phyloP scores from a whole-genome alignment of 345 rosid genomes.

The Murraya paniculata region DNA sequence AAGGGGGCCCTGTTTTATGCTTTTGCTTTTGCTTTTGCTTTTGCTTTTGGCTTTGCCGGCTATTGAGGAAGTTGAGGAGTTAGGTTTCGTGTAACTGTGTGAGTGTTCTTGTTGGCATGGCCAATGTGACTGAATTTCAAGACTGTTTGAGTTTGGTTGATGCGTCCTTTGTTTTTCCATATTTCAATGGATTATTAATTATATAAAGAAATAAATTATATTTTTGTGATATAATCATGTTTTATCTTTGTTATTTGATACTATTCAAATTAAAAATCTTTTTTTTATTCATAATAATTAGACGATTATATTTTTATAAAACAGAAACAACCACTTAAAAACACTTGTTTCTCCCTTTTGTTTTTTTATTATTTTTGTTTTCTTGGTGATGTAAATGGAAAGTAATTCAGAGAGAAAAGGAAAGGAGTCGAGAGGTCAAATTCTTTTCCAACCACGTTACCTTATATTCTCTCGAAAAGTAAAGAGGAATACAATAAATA shows the following conservation, averaged over 20 bases:
- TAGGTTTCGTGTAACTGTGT: conserved; percentile 8
- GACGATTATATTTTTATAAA: too few species aligned
- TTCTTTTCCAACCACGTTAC: background rate
- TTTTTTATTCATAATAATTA: too few species aligned
- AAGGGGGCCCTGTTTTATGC: conserved; percentile 3
- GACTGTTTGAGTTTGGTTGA: background rate
- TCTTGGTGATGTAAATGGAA: background rate
- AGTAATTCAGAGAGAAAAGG: background rate
- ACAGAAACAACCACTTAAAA: background rate
- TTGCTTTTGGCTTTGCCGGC: conserved; percentile 4
- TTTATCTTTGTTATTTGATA: background rate
- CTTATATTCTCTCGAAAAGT: background rate
- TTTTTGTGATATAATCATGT: too few species aligned
- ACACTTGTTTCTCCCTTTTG: background rate
- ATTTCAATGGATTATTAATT: background rate
- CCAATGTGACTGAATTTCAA: background rate
- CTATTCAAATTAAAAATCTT: too few species aligned
- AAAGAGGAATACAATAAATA: background rate
- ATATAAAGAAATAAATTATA: too few species aligned
- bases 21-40: background rate
- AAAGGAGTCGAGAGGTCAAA: background rate
- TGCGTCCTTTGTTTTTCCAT: background rate
- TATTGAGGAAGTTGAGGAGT: background rate
- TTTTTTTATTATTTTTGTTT: background rate
- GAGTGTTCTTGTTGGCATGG: background rate